Evolutionary conservation across 202 grass and related monocot genomes (phyloP).

Genomic region (Bolboschoenoplectus hybrid): DNA sequence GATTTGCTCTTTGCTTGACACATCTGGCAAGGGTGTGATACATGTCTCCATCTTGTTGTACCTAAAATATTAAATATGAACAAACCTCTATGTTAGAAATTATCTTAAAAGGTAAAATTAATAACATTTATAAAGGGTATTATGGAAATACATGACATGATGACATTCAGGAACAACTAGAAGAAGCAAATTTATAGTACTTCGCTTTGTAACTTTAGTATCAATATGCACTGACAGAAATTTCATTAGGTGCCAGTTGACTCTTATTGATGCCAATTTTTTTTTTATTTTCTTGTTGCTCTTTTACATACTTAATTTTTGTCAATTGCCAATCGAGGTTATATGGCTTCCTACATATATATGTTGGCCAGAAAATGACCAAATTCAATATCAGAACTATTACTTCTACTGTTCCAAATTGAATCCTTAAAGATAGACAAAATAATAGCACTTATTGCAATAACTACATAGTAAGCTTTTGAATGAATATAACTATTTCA

Average conservation of each 20-base stretch:
- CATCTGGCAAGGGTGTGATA: conserved; percentile 71
- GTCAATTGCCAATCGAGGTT: neutral
- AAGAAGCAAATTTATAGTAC: neutral
- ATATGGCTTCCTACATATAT: neutral
- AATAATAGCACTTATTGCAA: neutral
- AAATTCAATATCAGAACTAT: neutral
- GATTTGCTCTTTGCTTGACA: conserved; percentile 41
- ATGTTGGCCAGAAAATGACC: neutral
- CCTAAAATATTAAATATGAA: conserved; percentile 41
- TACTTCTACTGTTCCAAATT: neutral
- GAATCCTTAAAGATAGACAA: neutral
- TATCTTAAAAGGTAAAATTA: neutral
- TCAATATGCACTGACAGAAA: neutral
- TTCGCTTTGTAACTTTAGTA: neutral
- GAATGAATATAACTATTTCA: neutral
- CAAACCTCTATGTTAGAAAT: neutral
- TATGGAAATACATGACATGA: neutral
- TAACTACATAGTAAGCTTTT: neutral
- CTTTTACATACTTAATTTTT: neutral
- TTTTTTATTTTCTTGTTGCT: neutral
- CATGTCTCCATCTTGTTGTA: conserved; percentile 91
- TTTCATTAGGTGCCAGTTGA: neutral
- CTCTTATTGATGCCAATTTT: neutral
- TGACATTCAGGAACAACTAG: neutral
- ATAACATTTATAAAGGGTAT: neutral